phyloP scores from a whole-genome alignment of 352 stramenopile species.

The Globisporangium paddicum region DNA sequence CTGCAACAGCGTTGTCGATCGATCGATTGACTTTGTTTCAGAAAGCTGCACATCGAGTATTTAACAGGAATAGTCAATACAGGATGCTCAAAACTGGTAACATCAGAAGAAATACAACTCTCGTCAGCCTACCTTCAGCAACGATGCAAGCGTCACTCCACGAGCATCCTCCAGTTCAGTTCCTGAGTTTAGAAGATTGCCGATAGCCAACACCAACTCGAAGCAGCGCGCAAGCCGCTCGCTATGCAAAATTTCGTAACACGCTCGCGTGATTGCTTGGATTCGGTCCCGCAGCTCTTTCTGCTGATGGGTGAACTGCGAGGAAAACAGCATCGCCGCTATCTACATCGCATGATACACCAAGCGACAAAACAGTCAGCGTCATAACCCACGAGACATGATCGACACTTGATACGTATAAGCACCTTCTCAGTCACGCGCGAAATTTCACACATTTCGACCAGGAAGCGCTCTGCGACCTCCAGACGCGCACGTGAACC shows the following conservation, averaged over 20 bases:
- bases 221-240: conserved; percentile 72
- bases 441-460: conserved; percentile 66
- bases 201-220: conserved; percentile 68
- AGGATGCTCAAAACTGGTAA: background rate
- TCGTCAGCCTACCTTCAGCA: conserved; percentile 58
- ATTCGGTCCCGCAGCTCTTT: conserved; percentile 43
- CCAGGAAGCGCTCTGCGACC: conserved; percentile 54
- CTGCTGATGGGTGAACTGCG: conserved; percentile 61
- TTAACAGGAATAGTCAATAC: background rate
- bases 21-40: conserved; percentile 78
- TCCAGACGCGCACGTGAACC: conserved; percentile 47
- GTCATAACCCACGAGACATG: background rate
- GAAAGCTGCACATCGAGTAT: conserved; percentile 34
- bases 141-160: conserved; percentile 62
- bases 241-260: conserved; percentile 59
- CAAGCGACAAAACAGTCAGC: background rate
- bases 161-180: conserved; percentile 62
- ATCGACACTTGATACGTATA: background rate
- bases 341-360: conserved; percentile 33
- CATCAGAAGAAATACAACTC: background rate
- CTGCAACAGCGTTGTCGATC: conserved; percentile 65
- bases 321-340: conserved; percentile 56
- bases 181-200: conserved; percentile 70
- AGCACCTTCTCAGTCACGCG: conserved; percentile 69
- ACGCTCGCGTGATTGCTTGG: conserved; percentile 46